Evolutionary conservation across 2,329 filamentous ascomycete species (phyloP), one percentile per base, ranked within the genome.

Genomic region (Daldinia sp.): DNA sequence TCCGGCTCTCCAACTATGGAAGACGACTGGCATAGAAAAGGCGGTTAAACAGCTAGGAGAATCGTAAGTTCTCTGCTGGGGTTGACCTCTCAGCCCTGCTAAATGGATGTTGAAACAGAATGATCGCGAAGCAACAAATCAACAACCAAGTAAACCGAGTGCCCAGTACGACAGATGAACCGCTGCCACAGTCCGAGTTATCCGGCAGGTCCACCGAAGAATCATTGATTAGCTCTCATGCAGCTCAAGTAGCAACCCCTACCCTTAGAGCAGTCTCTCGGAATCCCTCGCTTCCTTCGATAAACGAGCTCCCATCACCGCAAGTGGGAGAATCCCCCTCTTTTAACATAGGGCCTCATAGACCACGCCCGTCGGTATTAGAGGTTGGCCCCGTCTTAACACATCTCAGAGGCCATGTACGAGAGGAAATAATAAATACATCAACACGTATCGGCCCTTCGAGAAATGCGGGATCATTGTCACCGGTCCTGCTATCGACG

Each of bases 231-330:
- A 37, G 39, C 13, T 30, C 25, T 39, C 15, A 43, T 25, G 35
- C 47, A 23, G 47, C 45, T 9, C 57, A 60, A 19, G 29, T 29
- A 25, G 19, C 48, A 10, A 30, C 51, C 5, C 69, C 68, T 35
- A 35, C 39, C 27, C 52, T 70, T 9, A 55, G 58, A 48, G 48
- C 69, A 30, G 62, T 23, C 25, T 53, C 66, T 39, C 61, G 59
- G 53, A 57, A 50, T 13, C 39, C 49, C 1, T 64, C 66, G 3
- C 48, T 66, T 6, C 49, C 25, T 48, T 67, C 66, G 17, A 64
- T 69, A 35, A 43, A 52, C 32, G 68, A 71, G 56, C 66, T 68
- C 13, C 68, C 69, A 17, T 51, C 62, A 25, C 51, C 63, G 5
- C 35, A 34, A 27, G 47, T 25, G 19, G 21, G 25, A 10, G 32